These are phyloP conservation scores for Candida sphagnicola DNA, from an alignment of 805 yeast genomes.

Conservation along the genomic window DNA sequence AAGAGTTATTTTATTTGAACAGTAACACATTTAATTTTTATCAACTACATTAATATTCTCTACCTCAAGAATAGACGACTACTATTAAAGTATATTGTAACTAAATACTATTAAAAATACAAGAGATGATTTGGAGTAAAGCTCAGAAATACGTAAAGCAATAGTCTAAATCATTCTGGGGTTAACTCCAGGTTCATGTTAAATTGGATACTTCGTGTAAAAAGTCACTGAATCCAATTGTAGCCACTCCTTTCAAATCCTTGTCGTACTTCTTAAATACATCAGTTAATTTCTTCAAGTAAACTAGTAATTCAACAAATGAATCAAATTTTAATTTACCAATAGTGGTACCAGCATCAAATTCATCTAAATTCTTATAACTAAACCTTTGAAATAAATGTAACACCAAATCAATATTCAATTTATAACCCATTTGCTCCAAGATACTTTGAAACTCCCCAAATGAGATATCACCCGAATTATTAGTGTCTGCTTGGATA, in stretches of 20 bases:
- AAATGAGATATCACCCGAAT: conserved; percentile 56
- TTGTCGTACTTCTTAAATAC: conserved; percentile 72
- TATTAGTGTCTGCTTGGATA: conserved; percentile 56
- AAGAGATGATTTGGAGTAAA: too few relatives aligned
- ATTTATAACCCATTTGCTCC: conserved; percentile 61
- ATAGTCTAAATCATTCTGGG: too few relatives aligned
- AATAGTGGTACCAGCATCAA: conserved; percentile 21
- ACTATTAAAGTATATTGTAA: too few relatives aligned
- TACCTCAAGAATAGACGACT: too few relatives aligned
- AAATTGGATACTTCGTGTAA: conserved; percentile 48
- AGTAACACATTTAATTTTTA: too few relatives aligned
- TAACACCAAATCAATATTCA: conserved; percentile 53
- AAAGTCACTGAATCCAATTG: conserved; percentile 62
- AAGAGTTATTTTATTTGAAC: conserved; percentile 89
- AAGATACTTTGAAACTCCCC: conserved; percentile 62
- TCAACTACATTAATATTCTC: too few relatives aligned
- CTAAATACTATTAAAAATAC: too few relatives aligned
- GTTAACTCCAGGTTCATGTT: conserved; percentile 8
- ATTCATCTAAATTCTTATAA: conserved; percentile 24
- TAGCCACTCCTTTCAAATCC: conserved; percentile 70
- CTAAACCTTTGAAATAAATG: conserved; percentile 58
- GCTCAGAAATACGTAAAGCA: too few relatives aligned
- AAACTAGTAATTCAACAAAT: conserved; percentile 76
- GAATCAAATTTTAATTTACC: conserved; percentile 67
- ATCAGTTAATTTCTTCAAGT: conserved; percentile 73